Percentiles rank a stretch among this genome's conserved stretches.
Conservation (phyloP, 306 rosid genomes). For the Luffa aegyptiaca region DNA sequence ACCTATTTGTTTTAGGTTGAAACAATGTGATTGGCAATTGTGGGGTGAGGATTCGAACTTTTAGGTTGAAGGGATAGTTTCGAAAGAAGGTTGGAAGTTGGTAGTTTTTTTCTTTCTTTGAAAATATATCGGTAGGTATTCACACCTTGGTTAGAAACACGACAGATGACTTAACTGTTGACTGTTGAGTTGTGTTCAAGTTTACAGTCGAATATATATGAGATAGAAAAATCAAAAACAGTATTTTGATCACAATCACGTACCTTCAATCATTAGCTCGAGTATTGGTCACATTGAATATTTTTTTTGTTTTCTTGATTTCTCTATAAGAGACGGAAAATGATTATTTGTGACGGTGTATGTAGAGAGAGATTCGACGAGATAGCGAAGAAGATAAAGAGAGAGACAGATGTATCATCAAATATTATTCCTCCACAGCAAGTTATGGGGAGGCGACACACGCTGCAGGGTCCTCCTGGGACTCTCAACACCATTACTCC, state of each 20-base stretch:
- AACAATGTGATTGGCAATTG: no score
- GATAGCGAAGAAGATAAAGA: slow-evolving; percentile 8
- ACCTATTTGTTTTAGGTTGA: no score
- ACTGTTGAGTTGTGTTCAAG: no score
- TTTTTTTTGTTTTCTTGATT: no score
- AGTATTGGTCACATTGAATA: no score
- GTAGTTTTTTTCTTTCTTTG: no score
- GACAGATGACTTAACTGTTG: no score
- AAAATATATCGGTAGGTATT: no score
- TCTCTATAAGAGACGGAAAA: background rate
- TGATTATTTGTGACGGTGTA: background rate
- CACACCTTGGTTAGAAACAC: no score
- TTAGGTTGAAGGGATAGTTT: background rate
- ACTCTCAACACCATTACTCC: slow-evolving; percentile 66
- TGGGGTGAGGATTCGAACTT: background rate
- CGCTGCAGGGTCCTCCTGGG: background rate
- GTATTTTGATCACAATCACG: no score
- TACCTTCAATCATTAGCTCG: no score
- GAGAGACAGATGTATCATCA: slow-evolving; percentile 6
- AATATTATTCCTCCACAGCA: background rate
- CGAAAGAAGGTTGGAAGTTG: no score
- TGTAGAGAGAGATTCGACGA: background rate
- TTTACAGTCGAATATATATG: background rate
- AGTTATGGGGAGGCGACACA: background rate
- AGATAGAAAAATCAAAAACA: background rate